A percentile compares a stretch with the other conserved stretches of the same genome.
Conservation (phyloP, 2,329 filamentous ascomycete genomes). For the Penicillium sp. region DNA sequence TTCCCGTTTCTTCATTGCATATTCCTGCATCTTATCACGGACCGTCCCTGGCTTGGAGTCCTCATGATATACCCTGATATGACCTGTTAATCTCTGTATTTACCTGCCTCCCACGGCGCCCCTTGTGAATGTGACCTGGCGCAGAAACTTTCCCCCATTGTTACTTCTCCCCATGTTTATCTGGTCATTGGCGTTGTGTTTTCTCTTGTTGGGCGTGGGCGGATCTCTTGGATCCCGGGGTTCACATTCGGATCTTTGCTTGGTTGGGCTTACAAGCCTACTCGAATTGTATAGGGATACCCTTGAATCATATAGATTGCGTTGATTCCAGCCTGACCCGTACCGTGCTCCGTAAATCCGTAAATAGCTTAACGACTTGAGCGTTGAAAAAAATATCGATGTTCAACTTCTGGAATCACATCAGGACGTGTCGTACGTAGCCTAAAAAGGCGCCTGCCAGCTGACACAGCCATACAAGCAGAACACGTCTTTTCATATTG, state of each 20-base stretch:
- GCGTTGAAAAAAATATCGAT: no score
- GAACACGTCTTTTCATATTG: neutral
- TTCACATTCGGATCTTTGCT: neutral
- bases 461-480: no score
- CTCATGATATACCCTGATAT: constrained; percentile 22
- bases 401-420: no score
- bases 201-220: constrained; percentile 2
- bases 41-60: constrained; percentile 23
- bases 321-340: constrained; percentile 6
- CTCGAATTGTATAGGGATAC: constrained; percentile 14
- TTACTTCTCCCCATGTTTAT: no score
- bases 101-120: neutral
- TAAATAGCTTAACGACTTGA: no score
- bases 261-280: neutral
- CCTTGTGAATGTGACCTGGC: neutral
- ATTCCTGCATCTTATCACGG: constrained; percentile 14
- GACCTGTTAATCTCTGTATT: constrained; percentile 21
- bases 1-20: constrained; percentile 13
- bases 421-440: no score
- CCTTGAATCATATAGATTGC: constrained; percentile 16
- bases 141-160: no score
- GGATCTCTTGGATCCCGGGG: neutral
- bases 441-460: no score
- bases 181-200: no score
- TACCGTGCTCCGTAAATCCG: no score